Base-by-base conservation (phyloP, 1,284 basidiomycete species). In the Wolfiporia cocos region DNA sequence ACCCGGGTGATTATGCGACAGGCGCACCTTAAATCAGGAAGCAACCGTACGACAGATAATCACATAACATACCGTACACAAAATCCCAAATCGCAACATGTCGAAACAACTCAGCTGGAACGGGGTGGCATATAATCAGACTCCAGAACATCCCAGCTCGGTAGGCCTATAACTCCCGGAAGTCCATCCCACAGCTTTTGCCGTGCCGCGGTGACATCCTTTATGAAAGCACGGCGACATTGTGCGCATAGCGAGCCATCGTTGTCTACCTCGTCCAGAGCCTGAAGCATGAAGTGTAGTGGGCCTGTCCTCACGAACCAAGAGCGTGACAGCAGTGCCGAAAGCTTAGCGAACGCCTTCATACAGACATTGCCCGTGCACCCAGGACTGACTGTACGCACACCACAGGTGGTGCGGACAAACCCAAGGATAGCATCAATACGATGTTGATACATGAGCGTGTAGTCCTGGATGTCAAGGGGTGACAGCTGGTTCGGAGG, bases 391-490 rank as follows among this genome's bases (percentile, higher is more conserved):
- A 56, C 19, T 38, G 38, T 17, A 52, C 63, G 63, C 28, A 64
- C 61, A n/a, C 63, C 62, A 45, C 69, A 73, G 26, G 67, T 62
- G 24, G 59, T 51, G 29, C 73, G 72, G 18, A 73, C 61, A 50
- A 79, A 81, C 32, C 72, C 62, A n/a, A 75, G 59, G 40, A 75
- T 65, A 22, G 68, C 42, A 34, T 73, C 66, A 33, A 78, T 55
- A 19, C 78, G 71, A 44, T 72, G 63, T 56, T 81, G 77, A 56
- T 69, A 78, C 70, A 81, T 74, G 30, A 77, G 65, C 2, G 73
- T 74, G 53, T 78, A 81, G 33, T 67, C 59, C 46, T 62, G 56
- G 17, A 77, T 47, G 52, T 78, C 76, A 23, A 59, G 48, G 7
- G 63, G 41, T 5, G 64, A 61, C 14, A 80, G 57, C 23, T 61